Conservation (phyloP, 2,329 filamentous ascomycete species). For the Ascochyta rabiei region DNA sequence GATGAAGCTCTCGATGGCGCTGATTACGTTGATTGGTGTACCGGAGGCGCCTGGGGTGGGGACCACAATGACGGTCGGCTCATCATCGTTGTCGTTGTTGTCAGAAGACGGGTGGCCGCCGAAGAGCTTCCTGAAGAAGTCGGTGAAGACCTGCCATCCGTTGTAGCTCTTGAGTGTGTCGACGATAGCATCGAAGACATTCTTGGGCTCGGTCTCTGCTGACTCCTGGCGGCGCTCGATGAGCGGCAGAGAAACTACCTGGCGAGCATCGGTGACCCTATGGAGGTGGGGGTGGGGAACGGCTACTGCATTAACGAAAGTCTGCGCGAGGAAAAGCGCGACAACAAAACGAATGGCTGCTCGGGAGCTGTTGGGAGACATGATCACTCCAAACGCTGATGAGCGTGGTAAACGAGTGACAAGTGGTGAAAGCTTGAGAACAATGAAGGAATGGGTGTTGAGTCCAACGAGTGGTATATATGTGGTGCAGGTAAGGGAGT, state of each 20-base stretch:
- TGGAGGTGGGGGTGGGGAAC: slow-evolving; percentile 14
- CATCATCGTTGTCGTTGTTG: slow-evolving; percentile 2
- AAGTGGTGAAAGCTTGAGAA: slow-evolving; percentile 13
- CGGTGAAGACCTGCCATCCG: slow-evolving; percentile 21
- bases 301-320: slow-evolving; percentile 16
- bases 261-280: slow-evolving; percentile 7
- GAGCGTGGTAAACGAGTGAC: slow-evolving; percentile 16
- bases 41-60: not conserved
- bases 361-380: slow-evolving; percentile 16
- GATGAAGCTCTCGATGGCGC: slow-evolving; percentile 9
- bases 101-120: not conserved
- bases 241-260: slow-evolving; percentile 8
- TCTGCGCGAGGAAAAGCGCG: slow-evolving; percentile 15
- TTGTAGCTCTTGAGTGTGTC: slow-evolving; percentile 15
- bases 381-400: slow-evolving; percentile 15
- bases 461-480: slow-evolving; percentile 13
- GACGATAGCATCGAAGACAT: slow-evolving; percentile 15
- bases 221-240: slow-evolving; percentile 8
- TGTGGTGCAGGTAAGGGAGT: slow-evolving; percentile 18
- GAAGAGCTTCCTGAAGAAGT: slow-evolving; percentile 23
- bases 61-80: not conserved
- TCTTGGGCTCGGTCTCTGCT: not conserved
- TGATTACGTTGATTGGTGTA: slow-evolving; percentile 4
- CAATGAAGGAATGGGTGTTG: not conserved
- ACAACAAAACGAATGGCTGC: slow-evolving; percentile 20